Evolutionary conservation across 2,329 filamentous ascomycete species (phyloP), one percentile per base, ranked within the genome.

Genomic region (Alternaria brassicae): DNA sequence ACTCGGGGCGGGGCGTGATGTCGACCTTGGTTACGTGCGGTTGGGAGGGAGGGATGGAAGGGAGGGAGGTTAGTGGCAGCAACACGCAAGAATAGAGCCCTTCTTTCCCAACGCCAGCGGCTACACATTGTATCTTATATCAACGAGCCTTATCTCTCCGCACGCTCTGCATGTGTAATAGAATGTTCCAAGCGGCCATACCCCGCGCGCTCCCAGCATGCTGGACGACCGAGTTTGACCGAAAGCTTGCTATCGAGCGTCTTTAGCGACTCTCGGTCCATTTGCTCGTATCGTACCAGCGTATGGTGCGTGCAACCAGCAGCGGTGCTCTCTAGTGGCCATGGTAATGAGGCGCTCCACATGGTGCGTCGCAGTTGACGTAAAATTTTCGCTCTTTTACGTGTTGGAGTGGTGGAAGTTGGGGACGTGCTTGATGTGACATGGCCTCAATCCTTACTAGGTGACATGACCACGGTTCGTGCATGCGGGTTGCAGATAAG

Each of bases 361-460:
- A 68, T 73, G 57, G 72, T 57, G 64, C 52, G 53, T 42, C 28
- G 57, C 52, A 52, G 57, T 71, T 72, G 66, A 72, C 70, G 68
- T 72, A 73, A 72, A 72, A 71, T 66, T 72, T 73, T 73, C 69
- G 68, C 66, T 61, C 66, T 60, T 60, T 56, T 56, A 52, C 51
- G 53, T 51, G 57, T 56, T 42, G 39, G 27, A 53, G 54, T 57
- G 45, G 47, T 60, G 53, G 65, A 9, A 27, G 41, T 34, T 48
- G 68, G 68, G 68, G 63, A 67, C 69, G 67, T 71, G 67, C 67
- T 50, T 48, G 37, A 37, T 17, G 56, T 63, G 59, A 61, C 62
- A 59, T 59, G 28, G 59, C 37, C 51, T 19, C 39, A 17, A 27
- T 25, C 25, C 10, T 6, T 28, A 17, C 40, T 30, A 48, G 34